Percentiles rank a stretch among this genome's conserved stretches.
Evolutionary conservation across 768 basidiomycete genomes (phyloP).

Genomic region (Tricholomella constricta): DNA sequence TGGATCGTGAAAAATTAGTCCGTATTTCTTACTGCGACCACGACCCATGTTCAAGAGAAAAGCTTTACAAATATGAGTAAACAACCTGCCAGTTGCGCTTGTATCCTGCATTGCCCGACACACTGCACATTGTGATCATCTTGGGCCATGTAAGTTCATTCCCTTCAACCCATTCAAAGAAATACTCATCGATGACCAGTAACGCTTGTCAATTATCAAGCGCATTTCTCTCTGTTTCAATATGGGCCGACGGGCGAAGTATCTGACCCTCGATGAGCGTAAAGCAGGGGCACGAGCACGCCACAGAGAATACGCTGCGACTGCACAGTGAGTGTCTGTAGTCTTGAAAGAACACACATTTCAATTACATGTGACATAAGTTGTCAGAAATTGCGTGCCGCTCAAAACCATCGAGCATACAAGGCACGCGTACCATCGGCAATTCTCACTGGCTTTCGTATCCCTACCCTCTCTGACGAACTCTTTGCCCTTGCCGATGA

Average conservation of each 20-base stretch:
- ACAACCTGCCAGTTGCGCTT: no score
- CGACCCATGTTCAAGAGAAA: no score
- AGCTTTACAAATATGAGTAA: no score
- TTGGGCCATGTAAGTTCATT: no score
- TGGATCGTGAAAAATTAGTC: neutral
- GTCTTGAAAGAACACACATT: no score
- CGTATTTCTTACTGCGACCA: no score
- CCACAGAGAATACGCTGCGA: neutral
- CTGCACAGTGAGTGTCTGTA: neutral
- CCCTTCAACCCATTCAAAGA: no score
- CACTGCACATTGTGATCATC: no score
- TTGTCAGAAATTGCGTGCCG: neutral
- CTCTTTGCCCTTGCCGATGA: conserved; percentile 1
- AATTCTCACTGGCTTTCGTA: neutral
- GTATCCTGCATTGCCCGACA: no score
- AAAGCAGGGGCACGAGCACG: neutral
- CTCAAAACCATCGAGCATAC: conserved; percentile 4
- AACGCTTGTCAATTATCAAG: no score
- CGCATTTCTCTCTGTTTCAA: neutral
- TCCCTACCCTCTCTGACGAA: neutral
- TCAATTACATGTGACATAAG: neutral
- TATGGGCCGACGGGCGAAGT: conserved; percentile 1
- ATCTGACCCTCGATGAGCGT: neutral
- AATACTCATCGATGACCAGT: no score
- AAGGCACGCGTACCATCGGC: neutral